These are phyloP conservation scores for Xerocomus spinulosus DNA, from an alignment of 768 basidiomycete genomes.

Conservation along the genomic window DNA sequence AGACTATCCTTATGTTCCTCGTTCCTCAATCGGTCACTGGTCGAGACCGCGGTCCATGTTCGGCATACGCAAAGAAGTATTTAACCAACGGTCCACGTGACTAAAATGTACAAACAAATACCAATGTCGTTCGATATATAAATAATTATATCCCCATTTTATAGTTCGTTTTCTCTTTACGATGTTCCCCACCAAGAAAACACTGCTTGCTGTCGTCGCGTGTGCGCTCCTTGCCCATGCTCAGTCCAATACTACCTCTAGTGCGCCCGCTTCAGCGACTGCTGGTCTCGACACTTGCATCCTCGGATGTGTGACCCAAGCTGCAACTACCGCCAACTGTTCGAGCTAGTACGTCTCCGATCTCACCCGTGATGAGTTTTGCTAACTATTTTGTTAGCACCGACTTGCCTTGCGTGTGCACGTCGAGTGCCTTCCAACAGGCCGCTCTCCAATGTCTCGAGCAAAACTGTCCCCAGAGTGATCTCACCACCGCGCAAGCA, in stretches of 20 bases:
- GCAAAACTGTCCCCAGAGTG: constrained; percentile 31
- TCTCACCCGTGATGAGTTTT: not conserved
- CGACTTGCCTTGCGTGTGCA: constrained; percentile 38
- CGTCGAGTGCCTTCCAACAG: constrained; percentile 34
- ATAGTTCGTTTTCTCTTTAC: not conserved
- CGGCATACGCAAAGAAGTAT: too few relatives aligned
- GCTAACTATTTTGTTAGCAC: constrained; percentile 25
- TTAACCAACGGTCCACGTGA: too few relatives aligned
- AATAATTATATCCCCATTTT: not conserved
- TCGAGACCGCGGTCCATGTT: too few relatives aligned
- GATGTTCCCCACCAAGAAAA: constrained; percentile 22
- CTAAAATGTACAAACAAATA: too few relatives aligned
- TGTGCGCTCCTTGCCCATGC: constrained; percentile 20
- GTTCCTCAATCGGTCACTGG: too few relatives aligned
- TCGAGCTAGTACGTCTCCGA: constrained; percentile 10
- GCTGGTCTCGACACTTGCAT: constrained; percentile 11
- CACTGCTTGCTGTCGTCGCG: constrained; percentile 12
- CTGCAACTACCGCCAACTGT: constrained; percentile 1
- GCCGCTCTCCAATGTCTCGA: constrained; percentile 32
- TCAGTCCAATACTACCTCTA: constrained; percentile 5
- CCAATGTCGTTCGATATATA: not conserved
- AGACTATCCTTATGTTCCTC: too few relatives aligned
- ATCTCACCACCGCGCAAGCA: constrained; percentile 26
- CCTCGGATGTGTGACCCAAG: not conserved
- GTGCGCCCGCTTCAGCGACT: not conserved